phyloP scores from a whole-genome alignment of 495 filamentous ascomycete species.

The Penicillium diatomitis region DNA sequence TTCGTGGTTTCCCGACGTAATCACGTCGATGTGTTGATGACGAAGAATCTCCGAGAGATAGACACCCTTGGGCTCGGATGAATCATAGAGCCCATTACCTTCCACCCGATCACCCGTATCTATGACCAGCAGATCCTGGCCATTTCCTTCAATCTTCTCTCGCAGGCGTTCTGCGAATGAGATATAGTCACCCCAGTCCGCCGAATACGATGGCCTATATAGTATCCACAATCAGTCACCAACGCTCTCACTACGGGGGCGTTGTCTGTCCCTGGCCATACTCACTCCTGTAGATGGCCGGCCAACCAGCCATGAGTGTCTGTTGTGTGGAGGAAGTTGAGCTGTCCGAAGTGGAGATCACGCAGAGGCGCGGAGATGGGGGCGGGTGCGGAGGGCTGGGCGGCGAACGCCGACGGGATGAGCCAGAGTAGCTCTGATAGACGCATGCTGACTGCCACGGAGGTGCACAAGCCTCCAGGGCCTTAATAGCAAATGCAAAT shows the following conservation, averaged over 20 bases:
- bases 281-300: slow-evolving; percentile 84
- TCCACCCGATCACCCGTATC: slow-evolving; percentile 94
- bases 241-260: no score
- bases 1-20: slow-evolving; percentile 93
- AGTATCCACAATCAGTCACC: no score
- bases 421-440: slow-evolving; percentile 17
- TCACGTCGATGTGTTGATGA: slow-evolving; percentile 71
- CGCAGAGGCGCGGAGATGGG: slow-evolving; percentile 78
- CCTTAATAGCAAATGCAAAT: no score
- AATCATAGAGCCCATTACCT: slow-evolving; percentile 94
- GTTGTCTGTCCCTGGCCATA: background rate
- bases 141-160: slow-evolving; percentile 62
- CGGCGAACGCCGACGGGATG: slow-evolving; percentile 33
- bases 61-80: slow-evolving; percentile 74
- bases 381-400: slow-evolving; percentile 70
- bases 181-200: slow-evolving; percentile 96
- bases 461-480: background rate
- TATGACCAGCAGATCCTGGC: slow-evolving; percentile 75
- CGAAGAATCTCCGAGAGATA: slow-evolving; percentile 81
- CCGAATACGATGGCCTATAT: slow-evolving; percentile 71
- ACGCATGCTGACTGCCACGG: slow-evolving; percentile 4
- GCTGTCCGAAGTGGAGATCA: slow-evolving; percentile 75
- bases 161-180: slow-evolving; percentile 83
- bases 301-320: slow-evolving; percentile 95
- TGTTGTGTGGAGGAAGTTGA: slow-evolving; percentile 92